Base-by-base conservation (phyloP, 139 green algal genomes). In the Volvox reticuliferus region DNA sequence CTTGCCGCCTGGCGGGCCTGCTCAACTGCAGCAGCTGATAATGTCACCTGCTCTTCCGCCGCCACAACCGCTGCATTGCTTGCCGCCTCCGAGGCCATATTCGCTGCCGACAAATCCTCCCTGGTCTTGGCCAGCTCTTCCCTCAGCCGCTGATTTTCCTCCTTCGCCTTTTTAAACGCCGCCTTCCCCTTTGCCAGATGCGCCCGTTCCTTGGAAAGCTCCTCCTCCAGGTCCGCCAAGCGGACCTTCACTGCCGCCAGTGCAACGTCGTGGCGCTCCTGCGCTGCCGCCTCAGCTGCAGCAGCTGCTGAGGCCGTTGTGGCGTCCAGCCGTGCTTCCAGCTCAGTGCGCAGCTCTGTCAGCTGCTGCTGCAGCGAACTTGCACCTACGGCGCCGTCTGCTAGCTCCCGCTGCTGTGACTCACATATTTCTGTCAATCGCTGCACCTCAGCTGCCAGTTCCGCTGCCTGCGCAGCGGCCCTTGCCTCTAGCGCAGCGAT, bases 171-270 rank as follows among this genome's bases (percentile, higher is more conserved):
- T 73, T 73, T 28, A 24, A 30, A 24, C 65, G 24, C 65, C 65
- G 65, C 21, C 21, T 28, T 24, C 21, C 65, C 65, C 65, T 55
- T 55, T 55, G 44, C 44, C 44, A 55, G 44, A 5, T 55, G 44
- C 44, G 82, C 82, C 63, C n/a, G 36, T 61, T 88, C 82, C 82
- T 88, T 88, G 32, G 14, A 26, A 44, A 90, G 30, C 73, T 90
- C 86, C 19, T 90, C 71, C 71, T 90, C 86, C 20, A 90, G 55
- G 44, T 90, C 86, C 30, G 86, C n/a, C 28, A 83, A 30, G 1
- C 73, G 86, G 12, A n/a, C 50, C 12, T 37, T 36, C 6, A 36
- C 73, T 14, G 32, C 77, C 33, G 87, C 87, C 37, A 91, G 87
- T 63, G 61, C 87, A 13, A 55, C 75, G 21, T 78, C 87, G 33